phyloP scores from a whole-genome alignment of 2,329 filamentous ascomycete species.

The Rugonectria rugulosa region DNA sequence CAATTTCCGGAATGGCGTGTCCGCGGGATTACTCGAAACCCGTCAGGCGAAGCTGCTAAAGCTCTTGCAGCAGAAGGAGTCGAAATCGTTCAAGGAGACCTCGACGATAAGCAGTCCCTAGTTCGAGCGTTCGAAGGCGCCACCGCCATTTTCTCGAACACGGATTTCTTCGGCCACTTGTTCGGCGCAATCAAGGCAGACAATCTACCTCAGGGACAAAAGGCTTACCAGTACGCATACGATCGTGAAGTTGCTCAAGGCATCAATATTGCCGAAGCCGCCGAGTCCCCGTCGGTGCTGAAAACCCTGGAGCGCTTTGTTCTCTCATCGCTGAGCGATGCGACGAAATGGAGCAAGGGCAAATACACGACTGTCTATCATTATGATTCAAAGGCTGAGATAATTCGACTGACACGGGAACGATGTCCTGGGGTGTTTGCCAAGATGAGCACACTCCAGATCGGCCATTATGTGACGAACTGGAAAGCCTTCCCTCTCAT shows the following conservation, averaged over 20 bases:
- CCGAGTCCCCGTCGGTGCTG: slow-evolving; percentile 14
- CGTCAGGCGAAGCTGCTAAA: slow-evolving; percentile 43
- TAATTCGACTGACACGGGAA: slow-evolving; percentile 27
- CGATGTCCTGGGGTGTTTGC: slow-evolving; percentile 19
- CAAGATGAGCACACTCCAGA: slow-evolving; percentile 20
- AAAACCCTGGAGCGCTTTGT: slow-evolving; percentile 45
- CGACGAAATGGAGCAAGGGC: slow-evolving; percentile 51
- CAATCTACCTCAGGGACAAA: slow-evolving; percentile 1
- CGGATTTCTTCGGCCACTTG: slow-evolving; percentile 34
- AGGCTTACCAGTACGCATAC: slow-evolving; percentile 24
- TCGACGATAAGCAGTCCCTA: slow-evolving; percentile 43
- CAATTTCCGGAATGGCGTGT: slow-evolving; percentile 22
- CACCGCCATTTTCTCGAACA: slow-evolving; percentile 48
- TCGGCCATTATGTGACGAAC: slow-evolving; percentile 24
- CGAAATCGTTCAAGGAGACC: slow-evolving; percentile 43
- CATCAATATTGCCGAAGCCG: slow-evolving; percentile 29
- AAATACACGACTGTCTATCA: slow-evolving; percentile 54
- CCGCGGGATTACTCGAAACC: slow-evolving; percentile 51
- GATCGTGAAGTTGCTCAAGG: slow-evolving; percentile 26
- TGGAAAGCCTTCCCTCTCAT: slow-evolving; percentile 22
- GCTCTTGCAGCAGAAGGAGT: slow-evolving; percentile 41
- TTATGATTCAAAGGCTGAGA: slow-evolving; percentile 58
- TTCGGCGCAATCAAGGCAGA: background rate
- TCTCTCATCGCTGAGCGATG: slow-evolving; percentile 56
- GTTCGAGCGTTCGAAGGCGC: slow-evolving; percentile 46